These are phyloP conservation scores for Panicum hallii DNA, from an alignment of 202 grass and related monocot genomes.

Conservation along the genomic window DNA sequence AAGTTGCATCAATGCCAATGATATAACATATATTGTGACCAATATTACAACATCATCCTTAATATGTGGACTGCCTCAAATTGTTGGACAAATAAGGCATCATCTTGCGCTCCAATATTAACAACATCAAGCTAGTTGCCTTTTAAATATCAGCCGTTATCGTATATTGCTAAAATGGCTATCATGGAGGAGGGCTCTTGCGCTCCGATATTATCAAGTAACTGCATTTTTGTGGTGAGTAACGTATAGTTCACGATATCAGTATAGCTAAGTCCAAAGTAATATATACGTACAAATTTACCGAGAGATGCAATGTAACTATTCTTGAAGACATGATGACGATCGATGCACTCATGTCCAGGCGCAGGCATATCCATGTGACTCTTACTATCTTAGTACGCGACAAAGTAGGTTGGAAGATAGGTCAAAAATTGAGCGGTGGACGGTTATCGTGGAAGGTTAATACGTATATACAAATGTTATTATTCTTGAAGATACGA, in stretches of 20 bases:
- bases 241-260: neutral
- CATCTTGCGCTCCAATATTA: neutral
- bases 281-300: neutral
- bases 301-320: neutral
- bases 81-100: neutral
- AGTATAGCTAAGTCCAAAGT: neutral
- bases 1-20: neutral
- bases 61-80: neutral
- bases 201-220: neutral
- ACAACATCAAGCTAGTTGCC: neutral
- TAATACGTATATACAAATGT: neutral
- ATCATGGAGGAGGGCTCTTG: neutral
- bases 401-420: neutral
- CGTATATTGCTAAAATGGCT: neutral
- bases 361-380: neutral
- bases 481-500: neutral
- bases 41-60: too few relatives aligned
- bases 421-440: neutral
- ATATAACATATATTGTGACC: too few relatives aligned
- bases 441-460: neutral
- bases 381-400: neutral
- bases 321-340: slow-evolving; percentile 26
- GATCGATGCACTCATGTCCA: neutral
- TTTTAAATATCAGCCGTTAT: neutral
- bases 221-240: neutral